Evolutionary conservation across 371 early-diverging fungal species (phyloP).

Genomic region (Lichtheimia hyalospora): DNA sequence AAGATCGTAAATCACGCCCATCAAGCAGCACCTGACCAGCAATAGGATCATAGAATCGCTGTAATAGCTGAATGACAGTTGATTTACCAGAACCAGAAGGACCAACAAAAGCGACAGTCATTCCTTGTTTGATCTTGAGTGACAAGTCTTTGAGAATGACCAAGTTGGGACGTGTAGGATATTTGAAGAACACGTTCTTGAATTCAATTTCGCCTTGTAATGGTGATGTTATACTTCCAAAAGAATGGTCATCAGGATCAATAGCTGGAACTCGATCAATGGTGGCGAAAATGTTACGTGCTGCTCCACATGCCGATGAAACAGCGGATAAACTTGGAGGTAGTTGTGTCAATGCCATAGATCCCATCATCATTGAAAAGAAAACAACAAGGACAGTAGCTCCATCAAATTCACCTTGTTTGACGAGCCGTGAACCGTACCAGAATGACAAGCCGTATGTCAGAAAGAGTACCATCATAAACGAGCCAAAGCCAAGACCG

Average conservation of each 20-base stretch:
- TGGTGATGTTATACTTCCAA: slow-evolving; percentile 52
- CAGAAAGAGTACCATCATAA: slow-evolving; percentile 57
- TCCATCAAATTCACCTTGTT: slow-evolving; percentile 10
- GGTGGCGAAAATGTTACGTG: slow-evolving; percentile 70
- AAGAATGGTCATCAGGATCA: slow-evolving; percentile 47
- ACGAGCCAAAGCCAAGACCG: slow-evolving; percentile 50
- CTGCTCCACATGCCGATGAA: slow-evolving; percentile 67
- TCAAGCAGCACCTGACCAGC: slow-evolving; percentile 69
- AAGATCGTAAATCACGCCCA: slow-evolving; percentile 65
- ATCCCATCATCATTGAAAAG: slow-evolving; percentile 69
- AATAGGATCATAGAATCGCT: slow-evolving; percentile 87
- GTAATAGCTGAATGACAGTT: slow-evolving; percentile 84
- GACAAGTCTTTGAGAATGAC: slow-evolving; percentile 62
- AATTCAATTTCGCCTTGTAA: slow-evolving; percentile 76
- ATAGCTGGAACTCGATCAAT: slow-evolving; percentile 81
- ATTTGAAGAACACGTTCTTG: slow-evolving; percentile 67
- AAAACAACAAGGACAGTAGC: slow-evolving; percentile 64
- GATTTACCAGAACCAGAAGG: slow-evolving; percentile 90
- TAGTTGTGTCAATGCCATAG: slow-evolving; percentile 40
- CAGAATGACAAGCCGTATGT: slow-evolving; percentile 71
- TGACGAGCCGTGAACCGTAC: slow-evolving; percentile 61
- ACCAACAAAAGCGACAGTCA: slow-evolving; percentile 81
- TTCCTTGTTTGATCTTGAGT: slow-evolving; percentile 70
- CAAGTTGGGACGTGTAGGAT: slow-evolving; percentile 79
- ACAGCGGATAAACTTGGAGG: slow-evolving; percentile 66